These are phyloP conservation scores for Jatropha multifida DNA, from an alignment of 441 rosid species.

Conservation along the genomic window DNA sequence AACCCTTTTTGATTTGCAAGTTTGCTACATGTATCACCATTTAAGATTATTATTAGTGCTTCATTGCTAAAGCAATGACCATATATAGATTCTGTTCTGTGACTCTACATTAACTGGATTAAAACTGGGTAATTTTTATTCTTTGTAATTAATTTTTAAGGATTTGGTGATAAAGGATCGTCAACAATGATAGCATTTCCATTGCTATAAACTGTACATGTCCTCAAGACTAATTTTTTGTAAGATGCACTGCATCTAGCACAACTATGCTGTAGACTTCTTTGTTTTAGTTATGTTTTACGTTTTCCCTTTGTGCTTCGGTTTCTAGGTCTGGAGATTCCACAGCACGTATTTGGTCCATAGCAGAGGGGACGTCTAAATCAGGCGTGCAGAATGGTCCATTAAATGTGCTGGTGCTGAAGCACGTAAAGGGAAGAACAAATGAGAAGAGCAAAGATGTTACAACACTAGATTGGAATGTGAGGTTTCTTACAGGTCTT, in stretches of 20 bases:
- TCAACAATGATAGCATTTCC: neutral
- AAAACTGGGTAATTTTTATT: neutral
- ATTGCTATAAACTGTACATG: neutral
- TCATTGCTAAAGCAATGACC: neutral
- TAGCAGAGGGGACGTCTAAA: constrained; percentile 57
- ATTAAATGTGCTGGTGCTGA: constrained; percentile 61
- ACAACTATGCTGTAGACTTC: neutral
- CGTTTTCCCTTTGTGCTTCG: constrained; percentile 7
- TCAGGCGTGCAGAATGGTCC: constrained; percentile 55
- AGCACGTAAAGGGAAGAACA: constrained; percentile 92
- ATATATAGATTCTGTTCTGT: neutral
- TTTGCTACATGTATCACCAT: neutral
- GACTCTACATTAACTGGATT: neutral
- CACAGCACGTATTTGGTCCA: constrained; percentile 93
- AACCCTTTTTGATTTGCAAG: neutral
- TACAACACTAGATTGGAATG: constrained; percentile 99
- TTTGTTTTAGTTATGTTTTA: neutral
- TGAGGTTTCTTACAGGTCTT: constrained; percentile 46
- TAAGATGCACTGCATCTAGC: neutral
- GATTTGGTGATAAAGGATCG: neutral
- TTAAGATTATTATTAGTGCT: neutral
- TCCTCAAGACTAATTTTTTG: neutral
- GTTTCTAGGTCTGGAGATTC: constrained; percentile 89
- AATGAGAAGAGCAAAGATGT: constrained; percentile 98
- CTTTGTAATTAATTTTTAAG: neutral